Conservation (phyloP, 441 rosid species). For the Pelargonium hybrid region DNA sequence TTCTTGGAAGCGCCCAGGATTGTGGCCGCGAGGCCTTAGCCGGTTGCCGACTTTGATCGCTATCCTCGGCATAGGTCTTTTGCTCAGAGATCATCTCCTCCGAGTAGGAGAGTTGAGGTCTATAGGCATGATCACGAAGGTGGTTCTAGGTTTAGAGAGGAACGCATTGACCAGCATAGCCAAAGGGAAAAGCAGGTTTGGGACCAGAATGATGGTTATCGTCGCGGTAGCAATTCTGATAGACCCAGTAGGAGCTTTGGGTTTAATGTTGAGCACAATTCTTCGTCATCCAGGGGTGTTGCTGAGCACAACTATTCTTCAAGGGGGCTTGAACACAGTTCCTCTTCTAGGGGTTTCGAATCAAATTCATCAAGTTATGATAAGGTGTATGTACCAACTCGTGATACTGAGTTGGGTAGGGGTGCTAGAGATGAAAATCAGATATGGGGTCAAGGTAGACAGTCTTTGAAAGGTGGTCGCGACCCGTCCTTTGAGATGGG, state of each 20-base stretch:
- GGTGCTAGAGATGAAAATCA: constrained; percentile 26
- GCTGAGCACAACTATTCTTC: constrained; percentile 13
- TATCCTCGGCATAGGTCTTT: constrained; percentile 22
- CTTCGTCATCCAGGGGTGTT: background rate
- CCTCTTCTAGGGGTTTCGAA: constrained; percentile 23
- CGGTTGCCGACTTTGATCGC: constrained; percentile 19
- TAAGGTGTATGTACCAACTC: constrained; percentile 23
- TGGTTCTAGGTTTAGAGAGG: constrained; percentile 40
- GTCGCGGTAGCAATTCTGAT: constrained; percentile 30
- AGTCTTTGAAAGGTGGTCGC: constrained; percentile 17
- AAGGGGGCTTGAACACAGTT: constrained; percentile 25
- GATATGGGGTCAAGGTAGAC: constrained; percentile 33
- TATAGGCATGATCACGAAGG: constrained; percentile 37
- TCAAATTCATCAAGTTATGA: constrained; percentile 27
- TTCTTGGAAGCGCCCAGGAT: too few species aligned
- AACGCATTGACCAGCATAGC: constrained; percentile 20
- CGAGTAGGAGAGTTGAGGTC: constrained; percentile 22
- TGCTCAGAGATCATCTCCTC: constrained; percentile 31
- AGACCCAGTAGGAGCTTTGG: constrained; percentile 15
- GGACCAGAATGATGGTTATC: constrained; percentile 16
- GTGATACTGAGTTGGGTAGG: constrained; percentile 22
- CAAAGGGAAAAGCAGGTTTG: constrained; percentile 27
- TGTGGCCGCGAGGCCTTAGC: constrained; percentile 21
- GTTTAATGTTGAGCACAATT: background rate
- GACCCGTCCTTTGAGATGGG: constrained; percentile 25